Percentiles rank a stretch among this genome's conserved stretches.
Evolutionary conservation across 2,329 filamentous ascomycete species (phyloP).

Genomic region (Ceratocystis destructans): DNA sequence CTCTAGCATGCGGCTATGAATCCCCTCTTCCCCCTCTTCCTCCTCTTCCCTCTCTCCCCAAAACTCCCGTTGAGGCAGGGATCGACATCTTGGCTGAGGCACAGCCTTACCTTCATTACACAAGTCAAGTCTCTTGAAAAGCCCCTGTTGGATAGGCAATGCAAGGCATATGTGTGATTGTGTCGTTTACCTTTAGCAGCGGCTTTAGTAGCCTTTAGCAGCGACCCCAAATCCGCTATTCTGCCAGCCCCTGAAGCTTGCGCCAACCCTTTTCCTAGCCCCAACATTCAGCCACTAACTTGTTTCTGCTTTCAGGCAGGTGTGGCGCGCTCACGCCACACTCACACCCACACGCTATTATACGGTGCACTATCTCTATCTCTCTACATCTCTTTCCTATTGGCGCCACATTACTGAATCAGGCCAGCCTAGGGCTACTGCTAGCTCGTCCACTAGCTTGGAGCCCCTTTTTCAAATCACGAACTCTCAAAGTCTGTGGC

Average conservation of each 20-base stretch:
- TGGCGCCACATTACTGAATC: too few species aligned
- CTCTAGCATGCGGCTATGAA: background rate
- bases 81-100: constrained; percentile 7
- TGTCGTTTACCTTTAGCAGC: background rate
- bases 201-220: background rate
- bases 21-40: background rate
- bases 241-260: background rate
- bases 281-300: background rate
- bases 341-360: too few species aligned
- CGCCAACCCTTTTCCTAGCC: background rate
- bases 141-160: background rate
- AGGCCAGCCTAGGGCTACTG: too few species aligned
- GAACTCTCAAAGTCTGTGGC: too few species aligned
- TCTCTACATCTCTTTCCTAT: too few species aligned
- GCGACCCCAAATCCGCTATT: background rate
- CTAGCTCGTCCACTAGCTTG: too few species aligned
- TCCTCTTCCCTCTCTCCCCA: background rate
- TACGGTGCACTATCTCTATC: too few species aligned
- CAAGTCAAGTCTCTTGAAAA: background rate
- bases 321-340: background rate
- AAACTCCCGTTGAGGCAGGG: background rate
- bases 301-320: background rate
- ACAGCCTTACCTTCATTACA: background rate
- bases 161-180: background rate
- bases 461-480: too few species aligned